A percentile compares a stretch with the other conserved stretches of the same genome.
Conservation (phyloP, 768 basidiomycete genomes). For the Tubosaeta sp. region DNA sequence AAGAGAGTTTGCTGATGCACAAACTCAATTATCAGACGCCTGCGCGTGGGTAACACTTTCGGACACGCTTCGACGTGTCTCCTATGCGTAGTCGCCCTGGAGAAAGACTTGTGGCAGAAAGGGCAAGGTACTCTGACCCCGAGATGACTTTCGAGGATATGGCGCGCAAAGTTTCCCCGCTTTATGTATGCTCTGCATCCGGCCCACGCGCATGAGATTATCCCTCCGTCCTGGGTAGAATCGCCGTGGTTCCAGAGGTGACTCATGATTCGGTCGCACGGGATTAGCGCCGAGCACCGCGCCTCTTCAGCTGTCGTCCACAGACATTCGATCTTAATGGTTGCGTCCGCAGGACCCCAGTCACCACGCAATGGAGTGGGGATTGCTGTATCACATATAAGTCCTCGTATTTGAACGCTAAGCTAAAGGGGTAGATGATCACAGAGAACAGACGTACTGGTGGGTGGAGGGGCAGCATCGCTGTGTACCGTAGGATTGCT, state of each 20-base stretch:
- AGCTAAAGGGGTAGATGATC: neutral
- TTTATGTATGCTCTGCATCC: constrained; percentile 15
- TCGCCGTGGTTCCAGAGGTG: constrained; percentile 20
- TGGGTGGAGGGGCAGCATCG: constrained; percentile 3
- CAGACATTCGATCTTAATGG: constrained; percentile 17
- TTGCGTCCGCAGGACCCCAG: neutral
- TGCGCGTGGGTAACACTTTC: neutral
- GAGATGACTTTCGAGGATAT: constrained; percentile 22
- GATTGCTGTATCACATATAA: constrained; percentile 12
- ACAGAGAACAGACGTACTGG: constrained; percentile 9
- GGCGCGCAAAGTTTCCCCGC: constrained; percentile 24
- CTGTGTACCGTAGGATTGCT: neutral
- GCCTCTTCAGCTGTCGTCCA: constrained; percentile 12
- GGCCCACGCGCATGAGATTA: constrained; percentile 15
- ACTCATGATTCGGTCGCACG: constrained; percentile 16
- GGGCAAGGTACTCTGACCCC: constrained; percentile 20
- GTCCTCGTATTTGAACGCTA: neutral
- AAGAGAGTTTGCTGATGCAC: too few species aligned
- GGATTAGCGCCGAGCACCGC: constrained; percentile 12
- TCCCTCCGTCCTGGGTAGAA: constrained; percentile 17
- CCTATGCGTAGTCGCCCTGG: constrained; percentile 22
- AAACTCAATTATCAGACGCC: too few species aligned
- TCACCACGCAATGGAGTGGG: constrained; percentile 5
- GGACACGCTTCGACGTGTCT: constrained; percentile 18
- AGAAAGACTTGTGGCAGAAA: constrained; percentile 11